Percentiles rank a stretch among this genome's conserved stretches.
Evolutionary conservation across 116 monocot genomes (phyloP).

Genomic region (Papilionanthe hybrid): DNA sequence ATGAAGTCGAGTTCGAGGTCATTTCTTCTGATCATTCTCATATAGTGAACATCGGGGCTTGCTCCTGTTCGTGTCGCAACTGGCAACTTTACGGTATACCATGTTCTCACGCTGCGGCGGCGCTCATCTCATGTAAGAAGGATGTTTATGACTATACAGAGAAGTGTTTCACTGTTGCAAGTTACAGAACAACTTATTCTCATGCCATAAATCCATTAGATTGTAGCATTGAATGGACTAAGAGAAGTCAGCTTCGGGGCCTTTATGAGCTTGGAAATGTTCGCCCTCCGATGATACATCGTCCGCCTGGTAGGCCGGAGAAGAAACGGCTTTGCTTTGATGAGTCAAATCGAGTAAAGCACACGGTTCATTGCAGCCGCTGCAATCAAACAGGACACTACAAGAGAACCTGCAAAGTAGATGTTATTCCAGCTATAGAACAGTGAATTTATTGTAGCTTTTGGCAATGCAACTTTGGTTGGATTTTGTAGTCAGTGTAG

Average conservation of each 20-base stretch:
- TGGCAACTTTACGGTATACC: conserved; percentile 73
- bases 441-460: not conserved
- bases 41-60: conserved; percentile 62
- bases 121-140: conserved; percentile 48
- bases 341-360: conserved; percentile 37
- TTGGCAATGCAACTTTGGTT: not conserved
- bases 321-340: conserved; percentile 45
- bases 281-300: conserved; percentile 54
- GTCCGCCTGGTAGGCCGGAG: conserved; percentile 66
- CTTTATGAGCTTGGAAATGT: conserved; percentile 23
- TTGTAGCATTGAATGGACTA: conserved; percentile 44
- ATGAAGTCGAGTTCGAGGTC: conserved; percentile 69
- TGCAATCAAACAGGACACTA: conserved; percentile 80
- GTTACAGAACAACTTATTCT: conserved; percentile 43
- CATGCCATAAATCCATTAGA: conserved; percentile 33
- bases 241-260: not conserved
- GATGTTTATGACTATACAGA: conserved; percentile 51
- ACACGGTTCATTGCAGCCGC: conserved; percentile 64
- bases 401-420: conserved; percentile 72
- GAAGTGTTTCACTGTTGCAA: conserved; percentile 36
- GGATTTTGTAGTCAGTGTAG: too few species aligned
- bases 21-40: conserved; percentile 44
- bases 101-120: conserved; percentile 64
- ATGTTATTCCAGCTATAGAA: conserved; percentile 15
- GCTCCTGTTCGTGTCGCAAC: conserved; percentile 58